Percentiles rank a stretch among this genome's conserved stretches.
Evolutionary conservation across 495 filamentous ascomycete genomes (phyloP).

Genomic region (Penicillium salamii): DNA sequence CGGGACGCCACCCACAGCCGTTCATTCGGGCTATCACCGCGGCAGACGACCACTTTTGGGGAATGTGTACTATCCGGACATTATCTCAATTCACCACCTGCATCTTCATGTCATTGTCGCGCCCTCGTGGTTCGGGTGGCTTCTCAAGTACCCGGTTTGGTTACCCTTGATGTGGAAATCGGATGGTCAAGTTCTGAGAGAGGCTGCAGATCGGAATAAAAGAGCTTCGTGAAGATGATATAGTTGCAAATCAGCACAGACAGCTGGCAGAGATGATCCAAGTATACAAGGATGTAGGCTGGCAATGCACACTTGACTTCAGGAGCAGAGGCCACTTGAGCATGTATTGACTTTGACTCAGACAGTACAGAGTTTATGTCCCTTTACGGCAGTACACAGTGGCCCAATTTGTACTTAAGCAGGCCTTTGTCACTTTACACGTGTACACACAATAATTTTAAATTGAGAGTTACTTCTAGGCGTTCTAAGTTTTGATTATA

Average conservation of each 20-base stretch:
- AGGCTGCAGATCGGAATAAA: neutral
- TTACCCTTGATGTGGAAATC: constrained; percentile 2
- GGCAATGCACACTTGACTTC: no score
- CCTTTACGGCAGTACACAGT: no score
- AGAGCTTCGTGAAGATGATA: neutral
- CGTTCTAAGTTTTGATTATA: no score
- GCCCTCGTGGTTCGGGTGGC: neutral
- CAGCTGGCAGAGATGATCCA: no score
- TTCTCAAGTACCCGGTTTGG: constrained; percentile 1
- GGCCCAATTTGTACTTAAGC: no score
- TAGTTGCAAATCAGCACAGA: neutral
- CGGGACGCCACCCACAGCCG: neutral
- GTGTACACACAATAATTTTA: no score
- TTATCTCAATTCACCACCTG: neutral
- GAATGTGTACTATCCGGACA: neutral
- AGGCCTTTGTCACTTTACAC: no score
- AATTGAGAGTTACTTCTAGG: no score
- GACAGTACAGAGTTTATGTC: no score
- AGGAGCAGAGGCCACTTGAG: no score
- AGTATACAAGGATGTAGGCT: no score
- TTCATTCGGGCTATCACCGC: neutral
- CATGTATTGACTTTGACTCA: no score
- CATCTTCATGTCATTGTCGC: constrained; percentile 4
- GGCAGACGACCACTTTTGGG: neutral
- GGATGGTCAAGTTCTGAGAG: neutral